phyloP scores from a whole-genome alignment of 116 monocot genomes.

The Papilionanthe hybrid region DNA sequence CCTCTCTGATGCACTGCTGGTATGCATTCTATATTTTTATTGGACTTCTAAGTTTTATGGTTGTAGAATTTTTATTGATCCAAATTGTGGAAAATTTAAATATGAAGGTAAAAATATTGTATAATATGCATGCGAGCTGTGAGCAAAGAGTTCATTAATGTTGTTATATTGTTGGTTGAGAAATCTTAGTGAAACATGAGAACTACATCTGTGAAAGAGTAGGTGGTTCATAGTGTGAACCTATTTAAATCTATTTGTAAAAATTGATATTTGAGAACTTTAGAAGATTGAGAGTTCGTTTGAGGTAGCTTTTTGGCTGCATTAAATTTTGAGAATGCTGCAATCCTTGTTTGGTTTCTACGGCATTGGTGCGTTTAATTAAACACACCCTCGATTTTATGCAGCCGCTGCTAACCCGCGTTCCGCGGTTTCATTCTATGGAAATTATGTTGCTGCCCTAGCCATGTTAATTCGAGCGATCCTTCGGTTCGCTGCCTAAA shows the following conservation, averaged over 20 bases:
- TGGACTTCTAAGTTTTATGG: neutral
- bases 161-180: neutral
- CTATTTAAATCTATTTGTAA: neutral
- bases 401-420: too few relatives aligned
- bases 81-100: neutral
- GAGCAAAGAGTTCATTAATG: neutral
- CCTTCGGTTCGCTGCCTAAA: too few relatives aligned
- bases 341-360: too few relatives aligned
- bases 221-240: neutral
- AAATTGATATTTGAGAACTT: neutral
- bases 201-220: neutral
- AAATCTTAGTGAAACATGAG: neutral
- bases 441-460: too few relatives aligned
- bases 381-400: too few relatives aligned
- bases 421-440: too few relatives aligned
- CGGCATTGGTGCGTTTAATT: too few relatives aligned
- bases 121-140: neutral
- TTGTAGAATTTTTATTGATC: neutral
- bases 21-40: conserved; percentile 23
- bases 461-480: too few relatives aligned
- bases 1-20: conserved; percentile 78
- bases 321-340: too few relatives aligned
- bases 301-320: too few relatives aligned
- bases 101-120: neutral
- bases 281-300: neutral